phyloP scores from a whole-genome alignment of 345 rosid genomes.

The Orychophragmus violaceus region DNA sequence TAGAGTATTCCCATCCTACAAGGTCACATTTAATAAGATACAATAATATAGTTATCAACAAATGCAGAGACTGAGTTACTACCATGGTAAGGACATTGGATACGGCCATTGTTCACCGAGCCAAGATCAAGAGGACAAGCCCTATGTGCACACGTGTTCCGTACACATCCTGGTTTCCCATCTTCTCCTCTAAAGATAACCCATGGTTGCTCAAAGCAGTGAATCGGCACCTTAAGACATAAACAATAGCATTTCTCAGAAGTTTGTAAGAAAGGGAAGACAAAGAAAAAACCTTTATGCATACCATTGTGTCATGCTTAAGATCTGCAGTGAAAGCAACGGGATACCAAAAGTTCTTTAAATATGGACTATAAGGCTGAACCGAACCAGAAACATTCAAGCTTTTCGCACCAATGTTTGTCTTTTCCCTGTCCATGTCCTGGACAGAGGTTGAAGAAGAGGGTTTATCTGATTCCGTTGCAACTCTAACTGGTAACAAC shows the following conservation, averaged over 20 bases:
- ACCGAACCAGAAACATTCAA: constrained; percentile 94
- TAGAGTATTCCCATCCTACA: constrained; percentile 95
- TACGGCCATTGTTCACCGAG: constrained; percentile 82
- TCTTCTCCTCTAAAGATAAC: constrained; percentile 91
- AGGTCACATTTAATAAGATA: not conserved
- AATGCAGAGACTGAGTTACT: constrained; percentile 27
- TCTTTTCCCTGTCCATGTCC: constrained; percentile 35
- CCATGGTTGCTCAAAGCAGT: constrained; percentile 96
- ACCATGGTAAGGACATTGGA: constrained; percentile 98
- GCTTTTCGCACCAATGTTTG: constrained; percentile 49
- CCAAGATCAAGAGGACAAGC: constrained; percentile 99
- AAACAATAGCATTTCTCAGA: not conserved
- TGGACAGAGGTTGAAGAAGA: constrained; percentile 47
- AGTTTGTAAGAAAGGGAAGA: not conserved
- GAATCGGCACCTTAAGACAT: constrained; percentile 69
- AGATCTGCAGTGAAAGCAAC: constrained; percentile 77
- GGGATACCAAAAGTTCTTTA: constrained; percentile 96
- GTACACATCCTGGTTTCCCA: constrained; percentile 90
- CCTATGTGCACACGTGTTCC: constrained; percentile 93
- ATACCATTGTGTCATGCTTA: constrained; percentile 88
- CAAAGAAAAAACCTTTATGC: not conserved
- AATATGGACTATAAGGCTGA: constrained; percentile 56
- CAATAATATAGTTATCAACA: not conserved
- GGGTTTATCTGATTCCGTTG: constrained; percentile 36
- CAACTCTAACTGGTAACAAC: constrained; percentile 57